Conservation (phyloP, 139 green algal genomes). For the Zygnema circumcarinatum region DNA sequence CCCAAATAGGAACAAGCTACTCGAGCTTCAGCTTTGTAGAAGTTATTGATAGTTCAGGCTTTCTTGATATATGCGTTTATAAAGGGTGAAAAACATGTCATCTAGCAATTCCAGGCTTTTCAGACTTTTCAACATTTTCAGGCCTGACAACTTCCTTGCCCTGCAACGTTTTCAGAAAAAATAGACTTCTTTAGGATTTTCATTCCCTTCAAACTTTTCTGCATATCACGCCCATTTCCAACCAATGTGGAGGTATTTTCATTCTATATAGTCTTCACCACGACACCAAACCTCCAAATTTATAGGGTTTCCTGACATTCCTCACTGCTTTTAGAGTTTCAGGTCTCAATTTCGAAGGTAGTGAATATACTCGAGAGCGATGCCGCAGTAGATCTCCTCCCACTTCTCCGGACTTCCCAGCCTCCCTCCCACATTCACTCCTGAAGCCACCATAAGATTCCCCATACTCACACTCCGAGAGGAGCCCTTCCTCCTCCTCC, state of each 20-base stretch:
- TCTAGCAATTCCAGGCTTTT: background rate
- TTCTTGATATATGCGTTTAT: background rate
- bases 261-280: too few species aligned
- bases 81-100: background rate
- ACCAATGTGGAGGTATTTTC: too few species aligned
- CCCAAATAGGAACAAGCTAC: background rate
- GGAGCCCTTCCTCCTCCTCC: background rate
- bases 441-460: background rate
- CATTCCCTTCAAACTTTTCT: too few species aligned
- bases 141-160: too few species aligned
- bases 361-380: background rate
- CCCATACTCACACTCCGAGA: background rate
- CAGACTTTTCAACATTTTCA: too few species aligned
- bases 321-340: too few species aligned
- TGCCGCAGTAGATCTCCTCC: conserved; percentile 11
- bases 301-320: too few species aligned
- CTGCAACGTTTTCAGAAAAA: too few species aligned
- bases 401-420: background rate
- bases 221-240: too few species aligned
- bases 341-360: too few species aligned
- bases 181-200: too few species aligned
- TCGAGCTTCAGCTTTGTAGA: background rate
- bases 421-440: background rate
- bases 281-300: too few species aligned
- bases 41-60: background rate